A percentile compares a stretch with the other conserved stretches of the same genome.
These are phyloP conservation scores for Cladosporium sp. DNA, from an alignment of 2,329 filamentous ascomycete genomes.

Conservation along the genomic window DNA sequence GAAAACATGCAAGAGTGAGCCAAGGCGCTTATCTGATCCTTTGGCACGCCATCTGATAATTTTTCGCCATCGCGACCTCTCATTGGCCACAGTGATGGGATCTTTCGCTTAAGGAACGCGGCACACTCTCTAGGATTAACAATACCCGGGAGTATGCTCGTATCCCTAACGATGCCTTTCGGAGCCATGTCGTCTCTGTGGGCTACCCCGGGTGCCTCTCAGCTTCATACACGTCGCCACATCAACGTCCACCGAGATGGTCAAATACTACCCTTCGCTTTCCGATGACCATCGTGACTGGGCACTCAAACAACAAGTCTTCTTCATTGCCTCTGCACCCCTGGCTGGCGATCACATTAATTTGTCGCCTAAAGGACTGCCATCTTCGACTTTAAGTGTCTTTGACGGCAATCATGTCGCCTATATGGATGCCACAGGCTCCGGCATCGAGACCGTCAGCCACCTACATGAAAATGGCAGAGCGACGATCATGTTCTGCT, in stretches of 20 bases:
- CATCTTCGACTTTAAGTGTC: constrained; percentile 62
- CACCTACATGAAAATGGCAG: constrained; percentile 77
- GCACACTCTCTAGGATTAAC: not conserved
- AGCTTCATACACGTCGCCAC: not conserved
- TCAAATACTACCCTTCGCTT: constrained; percentile 59
- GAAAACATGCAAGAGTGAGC: not conserved
- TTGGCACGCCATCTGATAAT: constrained; percentile 8
- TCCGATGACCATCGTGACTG: constrained; percentile 59
- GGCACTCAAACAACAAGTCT: constrained; percentile 67
- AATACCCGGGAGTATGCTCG: not conserved
- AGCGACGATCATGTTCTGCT: constrained; percentile 72
- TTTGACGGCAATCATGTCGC: constrained; percentile 60
- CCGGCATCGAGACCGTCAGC: constrained; percentile 72
- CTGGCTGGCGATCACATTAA: constrained; percentile 70
- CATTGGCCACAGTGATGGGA: not conserved
- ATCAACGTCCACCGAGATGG: constrained; percentile 47
- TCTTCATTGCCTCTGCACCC: constrained; percentile 74
- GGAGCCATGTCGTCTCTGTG: not conserved
- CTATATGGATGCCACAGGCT: constrained; percentile 74
- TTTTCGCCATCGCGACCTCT: not conserved
- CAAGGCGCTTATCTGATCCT: constrained; percentile 14
- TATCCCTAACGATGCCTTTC: not conserved
- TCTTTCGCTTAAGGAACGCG: not conserved
- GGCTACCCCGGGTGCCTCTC: not conserved
- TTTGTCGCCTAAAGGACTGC: constrained; percentile 71